Evolutionary conservation across 139 green algal genomes (phyloP), one percentile per base, ranked within the genome.

Genomic region (Mychonastes homosphaera): DNA sequence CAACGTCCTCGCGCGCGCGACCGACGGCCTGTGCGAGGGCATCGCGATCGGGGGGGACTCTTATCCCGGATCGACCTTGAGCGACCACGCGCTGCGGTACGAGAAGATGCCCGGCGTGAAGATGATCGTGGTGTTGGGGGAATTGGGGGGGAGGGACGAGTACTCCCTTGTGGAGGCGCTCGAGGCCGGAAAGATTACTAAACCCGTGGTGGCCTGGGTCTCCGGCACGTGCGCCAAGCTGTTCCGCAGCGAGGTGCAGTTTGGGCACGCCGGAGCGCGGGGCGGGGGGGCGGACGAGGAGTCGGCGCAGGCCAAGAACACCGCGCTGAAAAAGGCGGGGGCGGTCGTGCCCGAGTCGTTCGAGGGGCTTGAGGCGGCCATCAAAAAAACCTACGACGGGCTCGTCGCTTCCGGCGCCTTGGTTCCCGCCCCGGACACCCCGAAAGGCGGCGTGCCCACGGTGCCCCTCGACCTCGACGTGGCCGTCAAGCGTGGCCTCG

Each of bases 201-300:
- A 96, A 78, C 89, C 89, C 2, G 87, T 96, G 58, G 83, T 95
- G 53, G 85, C 87, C 2, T 84, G 69, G 69, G 88, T 95, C 1
- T 84, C 65, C 58, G 88, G 89, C 65, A 96, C 89, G 8, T 97
- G 90, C 65, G 89, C 89, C 35, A 90, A 79, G 63, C 83, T 96
- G 35, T 96, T 96, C 78, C 87, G 86, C 56, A 86, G 70, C 51
- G 89, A 96, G 76, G 89, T 96, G 58, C 89, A 96, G 75, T 96
- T 96, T 76, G 89, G 89, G 2, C 89, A 96, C 57, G 89, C 89
- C n/a, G 73, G 76, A 19, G 85, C 85, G 13, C 82, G 84, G 68
- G 78, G 63, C 51, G 82, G 81, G 30, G 84, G 79, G 0, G n/a
- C n/a, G n/a, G 77, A 85, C 26, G 29, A 33, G 2, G 85, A 92